Conservation (phyloP, 1,139 yeast species). For the Taphrina deformans region DNA sequence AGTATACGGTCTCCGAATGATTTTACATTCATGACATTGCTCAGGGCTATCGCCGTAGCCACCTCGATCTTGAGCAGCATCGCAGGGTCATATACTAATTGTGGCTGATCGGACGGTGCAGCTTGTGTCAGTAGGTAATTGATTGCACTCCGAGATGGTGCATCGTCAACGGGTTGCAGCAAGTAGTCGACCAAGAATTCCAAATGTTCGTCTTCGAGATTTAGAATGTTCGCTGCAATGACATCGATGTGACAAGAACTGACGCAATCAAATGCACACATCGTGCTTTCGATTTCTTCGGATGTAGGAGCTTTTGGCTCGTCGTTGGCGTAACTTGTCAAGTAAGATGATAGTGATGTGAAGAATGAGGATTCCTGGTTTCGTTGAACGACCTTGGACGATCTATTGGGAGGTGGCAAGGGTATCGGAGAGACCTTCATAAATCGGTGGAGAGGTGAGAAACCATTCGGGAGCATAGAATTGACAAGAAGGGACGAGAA, state of each 20-base stretch:
- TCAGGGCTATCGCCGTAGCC: constrained; percentile 23
- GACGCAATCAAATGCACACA: constrained; percentile 79
- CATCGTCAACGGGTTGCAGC: constrained; percentile 5
- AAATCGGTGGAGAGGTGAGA: constrained; percentile 61
- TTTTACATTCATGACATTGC: neutral
- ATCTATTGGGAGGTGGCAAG: constrained; percentile 48
- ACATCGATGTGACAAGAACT: constrained; percentile 61
- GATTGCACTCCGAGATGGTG: neutral
- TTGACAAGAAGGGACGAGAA: constrained; percentile 69
- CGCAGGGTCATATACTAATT: constrained; percentile 14
- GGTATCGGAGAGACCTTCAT: constrained; percentile 57
- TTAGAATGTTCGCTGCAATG: constrained; percentile 51
- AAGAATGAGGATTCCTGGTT: constrained; percentile 65
- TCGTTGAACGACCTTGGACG: constrained; percentile 38
- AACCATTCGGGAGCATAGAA: constrained; percentile 69
- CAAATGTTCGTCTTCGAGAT: constrained; percentile 23
- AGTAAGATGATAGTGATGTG: constrained; percentile 85
- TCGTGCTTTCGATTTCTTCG: constrained; percentile 83
- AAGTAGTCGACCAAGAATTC: constrained; percentile 4
- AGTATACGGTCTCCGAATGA: constrained; percentile 7
- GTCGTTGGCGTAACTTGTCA: constrained; percentile 75
- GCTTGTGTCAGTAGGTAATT: neutral
- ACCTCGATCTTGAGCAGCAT: constrained; percentile 24
- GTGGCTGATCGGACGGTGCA: neutral
- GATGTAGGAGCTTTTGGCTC: constrained; percentile 89